Percentiles rank a stretch among this genome's conserved stretches.
Conservation (phyloP, 2,329 filamentous ascomycete genomes). For the Metarhizium brunneum region DNA sequence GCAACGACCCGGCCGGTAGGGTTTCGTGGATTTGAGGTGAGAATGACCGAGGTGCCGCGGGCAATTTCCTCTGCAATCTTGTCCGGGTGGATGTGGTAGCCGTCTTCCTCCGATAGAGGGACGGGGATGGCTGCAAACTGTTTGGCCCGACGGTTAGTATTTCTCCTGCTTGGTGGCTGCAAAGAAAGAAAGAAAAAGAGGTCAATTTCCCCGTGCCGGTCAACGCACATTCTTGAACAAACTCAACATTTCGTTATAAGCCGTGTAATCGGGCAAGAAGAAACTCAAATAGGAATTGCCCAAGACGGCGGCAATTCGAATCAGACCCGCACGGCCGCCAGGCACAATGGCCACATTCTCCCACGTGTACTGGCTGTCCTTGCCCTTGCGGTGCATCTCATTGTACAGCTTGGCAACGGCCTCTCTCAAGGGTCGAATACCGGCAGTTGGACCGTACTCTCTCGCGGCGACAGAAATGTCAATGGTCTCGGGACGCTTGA, state of each 20-base stretch:
- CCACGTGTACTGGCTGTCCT: conserved; percentile 86
- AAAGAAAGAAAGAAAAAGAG: background rate
- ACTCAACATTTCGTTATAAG: conserved; percentile 95
- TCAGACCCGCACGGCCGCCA: conserved; percentile 83
- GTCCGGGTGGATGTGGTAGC: conserved; percentile 87
- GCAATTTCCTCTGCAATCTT: conserved; percentile 89
- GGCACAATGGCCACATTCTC: conserved; percentile 97
- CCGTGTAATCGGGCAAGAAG: conserved; percentile 92
- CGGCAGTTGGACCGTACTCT: conserved; percentile 90
- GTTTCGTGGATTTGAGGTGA: conserved; percentile 93
- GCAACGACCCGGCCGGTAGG: conserved; percentile 82
- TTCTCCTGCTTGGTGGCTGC: background rate
- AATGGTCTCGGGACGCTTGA: conserved; percentile 69
- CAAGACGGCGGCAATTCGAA: conserved; percentile 87
- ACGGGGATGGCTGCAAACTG: conserved; percentile 81
- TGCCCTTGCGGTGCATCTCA: conserved; percentile 78
- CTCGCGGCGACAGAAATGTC: conserved; percentile 69
- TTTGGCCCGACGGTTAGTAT: background rate
- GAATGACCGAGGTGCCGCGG: conserved; percentile 75
- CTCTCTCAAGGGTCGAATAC: conserved; percentile 81
- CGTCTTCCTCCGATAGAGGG: conserved; percentile 73
- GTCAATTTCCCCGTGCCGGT: background rate
- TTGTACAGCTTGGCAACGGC: conserved; percentile 92
- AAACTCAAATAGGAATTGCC: conserved; percentile 90
- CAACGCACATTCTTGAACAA: conserved; percentile 73